Conservation (phyloP, 2,329 filamentous ascomycete species). For the Sphaceloma murrayae region DNA sequence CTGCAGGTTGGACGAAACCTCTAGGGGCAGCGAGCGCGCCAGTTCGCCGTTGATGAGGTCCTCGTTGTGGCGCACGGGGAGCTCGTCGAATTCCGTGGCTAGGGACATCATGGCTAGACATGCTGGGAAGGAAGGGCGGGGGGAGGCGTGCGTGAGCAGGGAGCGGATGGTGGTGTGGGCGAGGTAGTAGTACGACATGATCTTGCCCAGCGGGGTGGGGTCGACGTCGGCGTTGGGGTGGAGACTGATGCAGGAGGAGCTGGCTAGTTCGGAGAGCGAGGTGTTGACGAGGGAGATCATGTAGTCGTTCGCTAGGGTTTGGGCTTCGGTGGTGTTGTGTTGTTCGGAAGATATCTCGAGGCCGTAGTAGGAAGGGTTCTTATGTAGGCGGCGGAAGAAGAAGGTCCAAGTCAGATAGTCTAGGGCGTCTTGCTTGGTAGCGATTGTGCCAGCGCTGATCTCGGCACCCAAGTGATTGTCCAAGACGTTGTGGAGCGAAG, state of each 20-base stretch:
- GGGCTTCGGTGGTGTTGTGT: conserved; percentile 76
- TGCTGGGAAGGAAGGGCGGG: conserved; percentile 66
- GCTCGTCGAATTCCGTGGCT: conserved; percentile 92
- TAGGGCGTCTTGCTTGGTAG: conserved; percentile 90
- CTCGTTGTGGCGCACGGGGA: conserved; percentile 95
- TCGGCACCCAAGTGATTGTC: conserved; percentile 96
- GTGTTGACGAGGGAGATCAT: conserved; percentile 89
- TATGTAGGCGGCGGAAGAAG: conserved; percentile 94
- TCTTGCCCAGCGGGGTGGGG: conserved; percentile 84
- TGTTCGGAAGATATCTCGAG: conserved; percentile 88
- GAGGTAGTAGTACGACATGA: conserved; percentile 98
- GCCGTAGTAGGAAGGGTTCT: conserved; percentile 97
- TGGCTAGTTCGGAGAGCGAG: conserved; percentile 69
- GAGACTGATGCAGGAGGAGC: conserved; percentile 74
- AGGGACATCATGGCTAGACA: conserved; percentile 85
- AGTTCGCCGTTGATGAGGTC: conserved; percentile 92
- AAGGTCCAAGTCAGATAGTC: conserved; percentile 99
- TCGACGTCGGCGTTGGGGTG: conserved; percentile 84
- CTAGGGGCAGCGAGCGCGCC: conserved; percentile 67
- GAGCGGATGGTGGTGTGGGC: conserved; percentile 90
- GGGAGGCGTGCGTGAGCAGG: conserved; percentile 66
- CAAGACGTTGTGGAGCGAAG: conserved; percentile 86
- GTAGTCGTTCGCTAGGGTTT: conserved; percentile 82
- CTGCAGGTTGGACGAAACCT: conserved; percentile 43
- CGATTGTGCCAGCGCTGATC: conserved; percentile 83